These are phyloP conservation scores for Selaginella tamariscina DNA, from an alignment of 75 land plant genomes.

Conservation along the genomic window DNA sequence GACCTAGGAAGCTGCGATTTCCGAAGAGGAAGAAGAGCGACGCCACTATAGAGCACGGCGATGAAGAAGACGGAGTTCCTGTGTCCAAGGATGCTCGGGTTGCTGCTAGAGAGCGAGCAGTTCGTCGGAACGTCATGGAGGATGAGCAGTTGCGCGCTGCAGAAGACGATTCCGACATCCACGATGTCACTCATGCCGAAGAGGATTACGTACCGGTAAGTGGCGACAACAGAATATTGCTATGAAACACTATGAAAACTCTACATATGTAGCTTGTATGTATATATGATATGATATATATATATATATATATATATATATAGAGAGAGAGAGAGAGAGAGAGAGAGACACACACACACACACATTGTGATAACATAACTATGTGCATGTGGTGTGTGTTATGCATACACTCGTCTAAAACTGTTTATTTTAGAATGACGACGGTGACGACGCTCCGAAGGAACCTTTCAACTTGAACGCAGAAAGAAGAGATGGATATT, in stretches of 20 bases:
- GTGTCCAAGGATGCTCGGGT: slow-evolving; percentile 34
- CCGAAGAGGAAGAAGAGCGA: slow-evolving; percentile 73
- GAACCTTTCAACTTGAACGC: slow-evolving; percentile 87
- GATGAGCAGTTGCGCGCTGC: slow-evolving; percentile 27
- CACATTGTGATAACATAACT: not conserved
- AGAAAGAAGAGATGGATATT: slow-evolving; percentile 91
- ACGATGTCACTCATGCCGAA: slow-evolving; percentile 43
- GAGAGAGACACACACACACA: not conserved
- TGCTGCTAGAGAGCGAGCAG: slow-evolving; percentile 60
- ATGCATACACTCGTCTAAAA: too few relatives aligned
- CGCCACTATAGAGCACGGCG: slow-evolving; percentile 17
- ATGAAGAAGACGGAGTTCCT: slow-evolving; percentile 11
- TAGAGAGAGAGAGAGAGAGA: not conserved
- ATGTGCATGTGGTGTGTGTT: too few relatives aligned
- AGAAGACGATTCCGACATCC: slow-evolving; percentile 20
- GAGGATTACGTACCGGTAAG: slow-evolving; percentile 25
- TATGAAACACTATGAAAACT: too few relatives aligned
- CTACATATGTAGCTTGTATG: too few relatives aligned
- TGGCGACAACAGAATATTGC: too few relatives aligned
- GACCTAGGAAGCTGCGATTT: slow-evolving; percentile 39
- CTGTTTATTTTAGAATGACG: slow-evolving; percentile 22
- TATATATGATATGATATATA: too few relatives aligned
- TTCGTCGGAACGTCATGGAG: slow-evolving; percentile 29
- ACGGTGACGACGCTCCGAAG: slow-evolving; percentile 50
- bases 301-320: too few relatives aligned